Base-by-base conservation (phyloP, 805 yeast genomes). In the Metschnikowia aberdeeniae region DNA sequence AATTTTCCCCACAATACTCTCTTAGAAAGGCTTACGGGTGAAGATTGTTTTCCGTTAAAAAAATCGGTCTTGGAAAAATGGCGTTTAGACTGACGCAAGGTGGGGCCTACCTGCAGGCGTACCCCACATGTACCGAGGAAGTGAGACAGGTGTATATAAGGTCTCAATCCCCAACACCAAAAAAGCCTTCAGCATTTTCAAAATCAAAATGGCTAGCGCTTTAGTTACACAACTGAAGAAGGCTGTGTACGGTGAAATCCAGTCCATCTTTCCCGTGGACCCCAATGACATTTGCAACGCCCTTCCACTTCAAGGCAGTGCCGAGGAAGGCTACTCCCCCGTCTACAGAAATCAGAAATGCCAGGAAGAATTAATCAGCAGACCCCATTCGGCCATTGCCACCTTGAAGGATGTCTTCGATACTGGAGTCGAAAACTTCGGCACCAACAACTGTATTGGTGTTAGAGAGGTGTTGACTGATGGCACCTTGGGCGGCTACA, bases 281-380 rank as follows among this genome's bases (percentile, higher is more conserved):
- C 41, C 42, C 12, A 38, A 19, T 3, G 10, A 35, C 4, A n/a
- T 44, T 42, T 36, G 40, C 11, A 42, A 43, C 31, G 56, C 56
- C 9, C 22, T 26, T n/a, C 47, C 54, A 5, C 34, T 52, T 12
- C 45, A 40, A 9, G 54, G 54, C 3, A 35, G 52, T 13, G 40
- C 49, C 27, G 43, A 38, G 31, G 40, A 42, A 6, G 55, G 55
- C n/a, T 53, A 36, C 40, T 51, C 55, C 22, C 34, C 48, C 10
- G 30, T 51, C n/a, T 53, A 49, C 42, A 42, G 57, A 20, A 53
- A 53, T 34, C 42, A 14, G 31, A 26, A n/a, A 34, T 28, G 53
- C 4, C 47, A 36, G n/a, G 40, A 46, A 2, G 43, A 42, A 6
- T 47, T 53, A 40, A 34, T 49, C 17, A 31, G 40, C 11, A 44